phyloP scores from a whole-genome alignment of 345 rosid species.

The Citrus reticulata region DNA sequence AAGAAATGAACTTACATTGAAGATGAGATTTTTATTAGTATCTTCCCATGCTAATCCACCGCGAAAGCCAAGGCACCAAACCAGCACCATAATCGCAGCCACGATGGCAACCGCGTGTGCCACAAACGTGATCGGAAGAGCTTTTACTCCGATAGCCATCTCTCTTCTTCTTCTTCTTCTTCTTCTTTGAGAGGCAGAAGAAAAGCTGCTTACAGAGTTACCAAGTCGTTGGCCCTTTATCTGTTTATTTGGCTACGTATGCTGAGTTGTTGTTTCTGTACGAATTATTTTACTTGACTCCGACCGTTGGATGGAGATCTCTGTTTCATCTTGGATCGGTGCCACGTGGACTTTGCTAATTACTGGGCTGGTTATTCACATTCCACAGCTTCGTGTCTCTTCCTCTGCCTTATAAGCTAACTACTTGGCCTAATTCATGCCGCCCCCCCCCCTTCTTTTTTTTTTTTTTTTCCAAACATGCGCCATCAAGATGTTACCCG shows the following conservation, averaged over 20 bases:
- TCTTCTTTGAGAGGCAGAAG: not conserved
- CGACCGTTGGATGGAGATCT: slow-evolving; percentile 13
- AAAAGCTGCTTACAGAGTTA: not conserved
- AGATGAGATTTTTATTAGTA: slow-evolving; percentile 78
- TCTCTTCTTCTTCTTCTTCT: slow-evolving; percentile 1
- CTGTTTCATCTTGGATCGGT: not conserved
- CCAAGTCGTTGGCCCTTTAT: not conserved
- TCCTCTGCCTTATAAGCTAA: not conserved
- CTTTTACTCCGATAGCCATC: slow-evolving; percentile 51
- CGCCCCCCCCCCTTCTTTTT: too few species aligned
- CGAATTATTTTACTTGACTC: not conserved
- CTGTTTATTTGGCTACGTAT: not conserved
- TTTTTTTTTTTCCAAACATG: too few species aligned
- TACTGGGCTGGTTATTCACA: too few species aligned
- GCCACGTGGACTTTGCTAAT: not conserved
- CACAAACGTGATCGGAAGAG: slow-evolving; percentile 53
- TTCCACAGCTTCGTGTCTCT: not conserved
- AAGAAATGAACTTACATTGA: slow-evolving; percentile 51
- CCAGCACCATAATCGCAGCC: slow-evolving; percentile 61
- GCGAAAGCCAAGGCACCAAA: slow-evolving; percentile 70
- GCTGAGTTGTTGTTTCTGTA: too few species aligned
- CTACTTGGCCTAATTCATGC: too few species aligned
- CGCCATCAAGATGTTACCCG: too few species aligned
- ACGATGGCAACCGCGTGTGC: slow-evolving; percentile 60
- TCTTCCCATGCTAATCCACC: slow-evolving; percentile 97